These are phyloP conservation scores for Sicyos baderoa DNA, from an alignment of 306 rosid genomes.

Conservation along the genomic window DNA sequence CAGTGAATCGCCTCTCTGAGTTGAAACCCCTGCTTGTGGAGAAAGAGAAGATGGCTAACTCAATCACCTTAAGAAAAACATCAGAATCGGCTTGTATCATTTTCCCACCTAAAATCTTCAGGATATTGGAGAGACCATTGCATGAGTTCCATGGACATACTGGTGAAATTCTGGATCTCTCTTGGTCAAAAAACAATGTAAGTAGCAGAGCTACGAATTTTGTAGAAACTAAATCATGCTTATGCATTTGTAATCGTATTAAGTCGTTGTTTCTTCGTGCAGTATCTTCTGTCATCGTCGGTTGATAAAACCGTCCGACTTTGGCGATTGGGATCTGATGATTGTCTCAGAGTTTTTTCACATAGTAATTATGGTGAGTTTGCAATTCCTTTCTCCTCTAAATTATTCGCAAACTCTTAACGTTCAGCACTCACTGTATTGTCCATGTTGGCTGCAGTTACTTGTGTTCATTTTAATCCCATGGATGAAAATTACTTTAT, in stretches of 20 bases:
- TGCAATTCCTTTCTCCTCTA: conserved; percentile 2
- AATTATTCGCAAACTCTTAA: not conserved
- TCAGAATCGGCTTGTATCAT: conserved; percentile 80
- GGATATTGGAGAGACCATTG: conserved; percentile 69
- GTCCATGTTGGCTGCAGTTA: conserved; percentile 47
- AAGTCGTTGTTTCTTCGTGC: conserved; percentile 23
- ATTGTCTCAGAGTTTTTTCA: conserved; percentile 71
- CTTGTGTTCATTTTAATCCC: conserved; percentile 87
- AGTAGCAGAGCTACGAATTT: conserved; percentile 33
- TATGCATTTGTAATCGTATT: conserved; percentile 14
- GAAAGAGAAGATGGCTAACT: conserved; percentile 50
- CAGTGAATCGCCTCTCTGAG: conserved; percentile 64
- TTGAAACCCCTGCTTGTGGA: conserved; percentile 63
- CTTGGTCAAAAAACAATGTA: conserved; percentile 89
- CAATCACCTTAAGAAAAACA: conserved; percentile 48
- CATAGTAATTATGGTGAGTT: conserved; percentile 83
- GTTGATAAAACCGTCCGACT: conserved; percentile 86
- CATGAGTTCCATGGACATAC: conserved; percentile 73
- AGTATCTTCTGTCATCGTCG: conserved; percentile 82
- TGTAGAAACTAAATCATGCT: not conserved
- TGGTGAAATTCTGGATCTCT: conserved; percentile 71
- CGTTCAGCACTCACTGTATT: conserved; percentile 10
- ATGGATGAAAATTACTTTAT: conserved; percentile 84
- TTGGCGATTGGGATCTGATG: conserved; percentile 62
- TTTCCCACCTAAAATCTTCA: conserved; percentile 72